Evolutionary conservation across 306 rosid species (phyloP).

Genomic region (Acmispon strigosus): DNA sequence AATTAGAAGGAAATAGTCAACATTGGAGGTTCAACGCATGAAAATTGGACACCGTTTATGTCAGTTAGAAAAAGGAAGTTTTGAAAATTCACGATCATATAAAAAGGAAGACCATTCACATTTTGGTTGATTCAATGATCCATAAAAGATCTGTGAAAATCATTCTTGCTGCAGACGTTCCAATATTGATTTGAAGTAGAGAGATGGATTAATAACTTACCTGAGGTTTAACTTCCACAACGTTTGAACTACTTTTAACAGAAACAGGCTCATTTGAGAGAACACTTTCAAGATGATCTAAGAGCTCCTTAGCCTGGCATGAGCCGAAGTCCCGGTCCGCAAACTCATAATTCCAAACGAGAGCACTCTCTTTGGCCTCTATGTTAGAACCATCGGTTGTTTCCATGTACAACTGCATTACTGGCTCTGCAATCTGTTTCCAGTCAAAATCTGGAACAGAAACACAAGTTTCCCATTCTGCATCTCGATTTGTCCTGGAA

Average conservation of each 20-base stretch:
- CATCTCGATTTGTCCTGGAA: slow-evolving; percentile 53
- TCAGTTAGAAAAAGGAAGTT: no score
- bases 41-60: no score
- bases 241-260: slow-evolving; percentile 68
- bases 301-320: slow-evolving; percentile 75
- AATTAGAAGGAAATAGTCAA: no score
- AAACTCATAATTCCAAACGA: slow-evolving; percentile 93
- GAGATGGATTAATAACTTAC: slow-evolving; percentile 22
- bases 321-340: slow-evolving; percentile 92
- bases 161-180: no score
- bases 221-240: slow-evolving; percentile 92
- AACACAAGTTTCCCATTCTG: slow-evolving; percentile 68
- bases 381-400: slow-evolving; percentile 81
- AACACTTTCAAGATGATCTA: slow-evolving; percentile 69
- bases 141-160: no score
- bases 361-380: slow-evolving; percentile 66
- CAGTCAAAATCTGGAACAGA: slow-evolving; percentile 61
- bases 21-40: no score
- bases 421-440: slow-evolving; percentile 69
- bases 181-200: neutral
- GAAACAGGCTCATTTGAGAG: slow-evolving; percentile 72
- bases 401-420: slow-evolving; percentile 68
- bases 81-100: no score
- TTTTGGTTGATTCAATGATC: no score
- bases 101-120: no score